Base-by-base conservation (phyloP, 2,329 filamentous ascomycete genomes). In the Taxawa tesnikishii region DNA sequence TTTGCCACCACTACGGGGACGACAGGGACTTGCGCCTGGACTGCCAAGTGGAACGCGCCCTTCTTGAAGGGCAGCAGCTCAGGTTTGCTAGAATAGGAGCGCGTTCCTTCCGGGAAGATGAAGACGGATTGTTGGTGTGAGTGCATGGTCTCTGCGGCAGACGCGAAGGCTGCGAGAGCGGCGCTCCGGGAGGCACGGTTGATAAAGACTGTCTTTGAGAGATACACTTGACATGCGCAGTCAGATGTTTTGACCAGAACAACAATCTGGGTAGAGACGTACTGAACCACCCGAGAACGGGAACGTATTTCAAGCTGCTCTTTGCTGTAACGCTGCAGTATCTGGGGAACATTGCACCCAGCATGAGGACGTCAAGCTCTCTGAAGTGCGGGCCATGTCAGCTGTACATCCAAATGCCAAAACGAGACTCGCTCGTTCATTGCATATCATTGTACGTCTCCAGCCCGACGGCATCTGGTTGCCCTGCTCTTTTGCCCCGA, bases 11-110 rank as follows among this genome's bases (percentile, higher is more conserved):
- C 64, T 21, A 92, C 70, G 0, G 90, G 90, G 3, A 98, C 79
- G 47, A 98, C 83, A 15, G 87, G 87, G 5, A 94, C 90, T 43
- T 84, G 81, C 2, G 88, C 88, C 65, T 96, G 83, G 13, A 98
- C 74, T 28, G 90, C 90, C 19, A 98, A 70, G 56, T 98, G 88
- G 60, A 98, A 98, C 28, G 88, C 90, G 38, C 90, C 90, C 67
- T 98, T 98, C 64, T 98, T 98, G 69, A 96, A 98, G n/a, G 85
- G 83, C 33, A 96, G 65, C 47, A 98, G 62, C 37, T 70, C 73
- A 2, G 90, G 82, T 33, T 87, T 77, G 46, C 79, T 74, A 36
- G 81, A 70, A 61, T 96, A 94, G 54, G 83, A 92, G 44, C 90
- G 73, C 2, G 90, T 98, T 31, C 90, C 90, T 62, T 98, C 90